Base-by-base conservation (phyloP, 495 filamentous ascomycete species). In the Parathielavia appendiculata region DNA sequence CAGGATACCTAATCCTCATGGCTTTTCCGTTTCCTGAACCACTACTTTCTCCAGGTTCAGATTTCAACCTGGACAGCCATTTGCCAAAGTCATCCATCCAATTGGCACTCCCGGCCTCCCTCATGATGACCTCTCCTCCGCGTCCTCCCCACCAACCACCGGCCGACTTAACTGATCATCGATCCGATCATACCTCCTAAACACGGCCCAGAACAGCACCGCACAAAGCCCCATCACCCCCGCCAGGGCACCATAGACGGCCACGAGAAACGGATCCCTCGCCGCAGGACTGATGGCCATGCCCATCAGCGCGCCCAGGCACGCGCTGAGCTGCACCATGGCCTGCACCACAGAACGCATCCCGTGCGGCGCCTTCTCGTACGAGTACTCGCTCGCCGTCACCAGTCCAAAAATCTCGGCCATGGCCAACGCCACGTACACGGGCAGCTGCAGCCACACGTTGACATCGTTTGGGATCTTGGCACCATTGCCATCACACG, bases 361-460 rank as follows among this genome's bases (percentile, higher is more conserved):
- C 7, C 61, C 62, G 14, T 62, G 62, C 2, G 76, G 73, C 0
- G 75, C 71, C 51, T 78, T 68, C 57, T 71, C 71, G 48, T 78
- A 78, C 1, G 74, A 84, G 47, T 87, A 89, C 63, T 82, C 79
- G 41, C 66, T 67, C 11, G 70, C 71, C 2, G 75, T 72, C 38
- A 73, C 69, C 20, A 71, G 61, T 17, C 69, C 71, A 12, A 78
- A 71, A n/a, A 77, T 75, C 55, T 78, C 76, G 0, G 63, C 69
- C 12, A 77, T 39, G 0, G 72, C 75, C 16, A 71, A 61, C 22
- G 71, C 57, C 6, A 73, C 63, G 52, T 78, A 76, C 14, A 73
- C 64, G 1, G 75, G 75, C 16, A 67, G 59, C 54, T 78, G 76
- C 17, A 76, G 39, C 45, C 67, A 73, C 19, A 76, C 68, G 8